Conservation (phyloP, 176 grass and related monocot genomes). For the Musa acuminata region DNA sequence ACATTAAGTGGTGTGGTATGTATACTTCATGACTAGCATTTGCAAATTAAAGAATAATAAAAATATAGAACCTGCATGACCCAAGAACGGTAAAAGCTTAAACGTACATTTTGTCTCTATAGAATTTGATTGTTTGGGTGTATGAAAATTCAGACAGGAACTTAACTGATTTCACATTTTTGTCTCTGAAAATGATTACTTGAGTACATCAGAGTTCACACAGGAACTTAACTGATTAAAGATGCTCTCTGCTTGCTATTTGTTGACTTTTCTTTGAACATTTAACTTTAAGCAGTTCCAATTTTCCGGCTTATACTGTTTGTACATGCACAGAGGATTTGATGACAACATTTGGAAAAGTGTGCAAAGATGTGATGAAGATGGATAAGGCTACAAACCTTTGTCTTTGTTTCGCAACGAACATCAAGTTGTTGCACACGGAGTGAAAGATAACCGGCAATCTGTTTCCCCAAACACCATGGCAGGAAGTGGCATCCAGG, state of each 20-base stretch:
- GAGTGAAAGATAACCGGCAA: slow-evolving; percentile 72
- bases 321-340: slow-evolving; percentile 5
- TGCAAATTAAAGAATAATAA: not conserved
- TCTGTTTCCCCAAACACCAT: slow-evolving; percentile 59
- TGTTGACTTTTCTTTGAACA: not conserved
- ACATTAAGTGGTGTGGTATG: slow-evolving; percentile 10
- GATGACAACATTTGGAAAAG: not conserved
- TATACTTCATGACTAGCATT: not conserved
- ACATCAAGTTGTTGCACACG: slow-evolving; percentile 86
- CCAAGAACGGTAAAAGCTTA: not conserved
- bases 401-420: slow-evolving; percentile 83
- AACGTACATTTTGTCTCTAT: not conserved
- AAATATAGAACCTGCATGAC: not conserved
- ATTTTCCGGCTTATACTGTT: not conserved
- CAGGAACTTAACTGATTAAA: not conserved
- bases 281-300: not conserved
- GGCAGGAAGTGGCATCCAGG: slow-evolving; percentile 78
- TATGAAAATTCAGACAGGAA: not conserved
- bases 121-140: not conserved
- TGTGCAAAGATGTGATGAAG: not conserved
- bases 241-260: too few species aligned
- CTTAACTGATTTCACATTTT: not conserved
- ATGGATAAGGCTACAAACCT: slow-evolving; percentile 21
- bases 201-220: not conserved
- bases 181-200: not conserved